Conservation (phyloP, 1,284 basidiomycete species). For the Tranzscheliella williamsii region DNA sequence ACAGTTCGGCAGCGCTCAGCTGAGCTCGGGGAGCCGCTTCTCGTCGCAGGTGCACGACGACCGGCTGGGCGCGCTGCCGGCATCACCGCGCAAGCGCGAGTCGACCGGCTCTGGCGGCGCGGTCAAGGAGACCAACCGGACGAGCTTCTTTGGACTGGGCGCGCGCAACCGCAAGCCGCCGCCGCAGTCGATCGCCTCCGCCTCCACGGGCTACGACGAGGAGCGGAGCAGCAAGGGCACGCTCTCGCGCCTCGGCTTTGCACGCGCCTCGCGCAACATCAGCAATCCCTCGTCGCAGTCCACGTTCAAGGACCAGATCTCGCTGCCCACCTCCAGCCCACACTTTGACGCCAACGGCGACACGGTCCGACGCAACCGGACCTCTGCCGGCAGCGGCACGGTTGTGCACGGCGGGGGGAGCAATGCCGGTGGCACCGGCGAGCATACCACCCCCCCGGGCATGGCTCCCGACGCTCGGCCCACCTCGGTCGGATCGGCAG, state of each 20-base stretch:
- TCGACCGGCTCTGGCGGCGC: conserved; percentile 23
- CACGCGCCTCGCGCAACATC: conserved; percentile 28
- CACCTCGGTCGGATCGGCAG: conserved; percentile 17
- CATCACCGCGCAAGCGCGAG: conserved; percentile 44
- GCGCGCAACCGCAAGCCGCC: conserved; percentile 46
- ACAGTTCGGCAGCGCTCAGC: conserved; percentile 16
- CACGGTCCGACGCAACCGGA: conserved; percentile 38
- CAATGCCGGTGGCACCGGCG: no score
- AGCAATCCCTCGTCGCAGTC: conserved; percentile 23
- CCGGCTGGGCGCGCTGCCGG: conserved; percentile 29
- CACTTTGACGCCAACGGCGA: conserved; percentile 50
- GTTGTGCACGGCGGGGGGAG: conserved; percentile 3
- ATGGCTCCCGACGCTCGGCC: conserved; percentile 15
- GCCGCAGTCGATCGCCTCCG: conserved; percentile 15
- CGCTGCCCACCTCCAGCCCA: conserved; percentile 52
- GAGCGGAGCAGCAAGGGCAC: conserved; percentile 36
- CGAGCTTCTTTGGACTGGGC: conserved; percentile 50
- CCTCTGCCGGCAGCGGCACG: not conserved
- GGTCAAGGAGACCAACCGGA: conserved; percentile 34
- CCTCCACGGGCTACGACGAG: conserved; percentile 18
- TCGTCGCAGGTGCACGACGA: conserved; percentile 23
- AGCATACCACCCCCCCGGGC: conserved; percentile 7
- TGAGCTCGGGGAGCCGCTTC: conserved; percentile 2
- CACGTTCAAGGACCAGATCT: conserved; percentile 56
- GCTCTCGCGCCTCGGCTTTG: conserved; percentile 45